These are phyloP conservation scores for Paraglomus brasilianum DNA, from an alignment of 192 early-diverging fungal genomes.

Conservation along the genomic window DNA sequence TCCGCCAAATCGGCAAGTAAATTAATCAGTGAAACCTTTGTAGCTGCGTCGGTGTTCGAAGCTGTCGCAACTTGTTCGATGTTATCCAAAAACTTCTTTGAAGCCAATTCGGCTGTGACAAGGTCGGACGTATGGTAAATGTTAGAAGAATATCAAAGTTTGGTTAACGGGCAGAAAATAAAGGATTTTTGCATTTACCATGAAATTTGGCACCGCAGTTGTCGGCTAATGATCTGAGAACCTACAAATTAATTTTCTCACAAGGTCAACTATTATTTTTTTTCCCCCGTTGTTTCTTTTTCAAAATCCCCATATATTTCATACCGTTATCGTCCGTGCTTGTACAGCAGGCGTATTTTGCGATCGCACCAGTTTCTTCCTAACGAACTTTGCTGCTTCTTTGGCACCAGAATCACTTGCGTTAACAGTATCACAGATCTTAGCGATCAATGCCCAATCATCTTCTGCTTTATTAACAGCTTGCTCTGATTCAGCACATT, in stretches of 20 bases:
- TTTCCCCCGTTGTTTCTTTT: too few relatives aligned
- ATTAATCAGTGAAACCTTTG: not conserved
- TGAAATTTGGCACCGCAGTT: constrained; percentile 29
- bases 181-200: too few relatives aligned
- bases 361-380: not conserved
- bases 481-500: not conserved
- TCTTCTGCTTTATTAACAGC: constrained; percentile 16
- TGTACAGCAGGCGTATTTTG: not conserved
- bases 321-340: constrained; percentile 3
- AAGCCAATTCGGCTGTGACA: constrained; percentile 12
- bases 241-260: not conserved
- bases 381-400: constrained; percentile 24
- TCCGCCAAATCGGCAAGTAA: not conserved
- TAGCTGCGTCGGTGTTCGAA: not conserved
- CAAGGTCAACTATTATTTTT: too few relatives aligned
- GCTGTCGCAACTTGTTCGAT: constrained; percentile 3
- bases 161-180: too few relatives aligned
- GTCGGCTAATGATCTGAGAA: constrained; percentile 12
- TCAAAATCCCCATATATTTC: not conserved
- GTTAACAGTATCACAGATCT: constrained; percentile 8
- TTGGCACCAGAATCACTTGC: constrained; percentile 9
- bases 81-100: constrained; percentile 20
- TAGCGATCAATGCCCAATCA: constrained; percentile 19
- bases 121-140: not conserved
- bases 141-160: too few relatives aligned